Conservation (phyloP, 768 basidiomycete genomes). For the Termitomyces titanicus region DNA sequence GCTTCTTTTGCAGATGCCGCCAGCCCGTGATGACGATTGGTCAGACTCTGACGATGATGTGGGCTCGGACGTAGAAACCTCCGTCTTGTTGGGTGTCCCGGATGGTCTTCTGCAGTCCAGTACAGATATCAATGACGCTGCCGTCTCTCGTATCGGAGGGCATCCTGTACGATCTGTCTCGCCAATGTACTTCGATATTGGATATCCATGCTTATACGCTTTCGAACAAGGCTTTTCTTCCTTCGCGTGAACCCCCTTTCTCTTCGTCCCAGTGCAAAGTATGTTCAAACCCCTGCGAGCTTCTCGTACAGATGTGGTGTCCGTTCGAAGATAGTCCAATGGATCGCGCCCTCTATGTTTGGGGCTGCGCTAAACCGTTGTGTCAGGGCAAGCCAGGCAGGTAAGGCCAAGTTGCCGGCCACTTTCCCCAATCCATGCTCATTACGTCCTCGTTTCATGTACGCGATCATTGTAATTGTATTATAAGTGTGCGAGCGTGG, state of each 20-base stretch:
- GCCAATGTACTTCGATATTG: conserved; percentile 43
- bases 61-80: conserved; percentile 55
- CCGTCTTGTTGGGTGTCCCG: conserved; percentile 76
- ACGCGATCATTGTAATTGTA: neutral
- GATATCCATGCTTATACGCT: conserved; percentile 42
- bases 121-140: conserved; percentile 65
- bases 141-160: conserved; percentile 88
- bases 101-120: conserved; percentile 63
- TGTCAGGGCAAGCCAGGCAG: conserved; percentile 80
- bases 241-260: conserved; percentile 56
- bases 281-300: conserved; percentile 73
- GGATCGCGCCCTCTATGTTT: conserved; percentile 83
- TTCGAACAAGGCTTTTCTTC: conserved; percentile 67
- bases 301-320: conserved; percentile 87
- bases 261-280: conserved; percentile 66
- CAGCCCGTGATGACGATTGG: conserved; percentile 55
- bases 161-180: conserved; percentile 73
- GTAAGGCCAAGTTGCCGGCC: conserved; percentile 38
- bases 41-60: conserved; percentile 78
- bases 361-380: conserved; percentile 66
- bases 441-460: conserved; percentile 10
- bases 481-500: conserved; percentile 81
- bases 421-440: conserved; percentile 7
- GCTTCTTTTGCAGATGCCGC: conserved; percentile 24
- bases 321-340: conserved; percentile 82